Base-by-base conservation (phyloP, 345 rosid genomes). In the Cardamine resedifolia region DNA sequence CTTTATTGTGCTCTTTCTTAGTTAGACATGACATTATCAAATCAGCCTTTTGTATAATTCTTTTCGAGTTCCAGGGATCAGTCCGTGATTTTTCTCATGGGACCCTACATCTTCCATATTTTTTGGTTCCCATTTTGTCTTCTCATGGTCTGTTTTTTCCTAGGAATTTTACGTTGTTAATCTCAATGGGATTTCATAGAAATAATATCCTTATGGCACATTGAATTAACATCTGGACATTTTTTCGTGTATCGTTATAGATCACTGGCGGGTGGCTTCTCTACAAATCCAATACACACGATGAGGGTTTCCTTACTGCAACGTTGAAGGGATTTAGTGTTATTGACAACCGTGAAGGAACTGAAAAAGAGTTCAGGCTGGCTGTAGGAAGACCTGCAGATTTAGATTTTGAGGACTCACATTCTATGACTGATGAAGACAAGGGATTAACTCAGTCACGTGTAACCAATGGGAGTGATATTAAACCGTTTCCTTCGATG, bases 301-400 rank as follows among this genome's bases (percentile, higher is more conserved):
- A 81, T 59, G 96, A 90, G 59, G 93, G 96, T 65, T 78, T 85
- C 66, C 90, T 95, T 55, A 89, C 96, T 4, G 91, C 99, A 70
- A 85, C 96, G 43, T 88, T 95, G 67, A 86, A 81, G 83, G 91
- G 88, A 65, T 88, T 95, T 68, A 79, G 87, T 72, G 91, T 95
- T 68, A 81, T 85, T 74, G 99, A 95, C 85, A 87, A 95, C 75
- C 97, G 99, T 52, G 93, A 83, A 65, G 99, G 98, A 64, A 88
- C 89, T 65, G 84, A 81, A 78, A 87, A 90, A 77, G 96, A 83
- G 65, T 87, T 87, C 77, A 87, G 93, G 68, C 77, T 90, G 82
- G 96, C 97, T 1, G 83, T 95, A 66, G 92, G 97, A 70, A 87
- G 80, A 73, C 86, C 96, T n/a, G 83, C 82, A 60, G 80, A 83